Conservation (phyloP, 306 rosid species). For the Rosa chinensis region DNA sequence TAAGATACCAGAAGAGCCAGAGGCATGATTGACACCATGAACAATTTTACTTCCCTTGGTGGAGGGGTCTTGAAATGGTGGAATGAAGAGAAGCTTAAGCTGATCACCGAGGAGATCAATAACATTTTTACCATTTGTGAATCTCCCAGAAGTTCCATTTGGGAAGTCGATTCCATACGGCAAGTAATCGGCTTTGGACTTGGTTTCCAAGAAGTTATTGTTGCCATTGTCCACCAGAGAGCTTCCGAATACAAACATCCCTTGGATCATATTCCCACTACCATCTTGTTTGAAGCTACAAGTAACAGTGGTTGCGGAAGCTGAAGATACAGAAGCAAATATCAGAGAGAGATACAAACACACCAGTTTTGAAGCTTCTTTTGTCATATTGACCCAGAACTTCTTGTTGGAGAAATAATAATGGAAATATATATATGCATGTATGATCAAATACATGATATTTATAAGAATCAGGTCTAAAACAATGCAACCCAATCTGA, state of each 20-base stretch:
- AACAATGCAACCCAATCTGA: neutral
- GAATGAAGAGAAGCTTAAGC: conserved; percentile 16
- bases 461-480: neutral
- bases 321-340: neutral
- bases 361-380: neutral
- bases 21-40: conserved; percentile 50
- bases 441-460: neutral
- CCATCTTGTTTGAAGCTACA: neutral
- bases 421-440: neutral
- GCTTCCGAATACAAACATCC: conserved; percentile 57
- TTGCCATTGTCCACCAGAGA: conserved; percentile 58
- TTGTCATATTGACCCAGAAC: neutral
- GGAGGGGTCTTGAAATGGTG: conserved; percentile 28
- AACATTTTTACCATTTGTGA: conserved; percentile 51
- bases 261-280: conserved; percentile 9
- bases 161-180: conserved; percentile 52
- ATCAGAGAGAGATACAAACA: neutral
- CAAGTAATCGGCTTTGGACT: conserved; percentile 42
- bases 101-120: conserved; percentile 29
- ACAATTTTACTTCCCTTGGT: conserved; percentile 38
- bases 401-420: neutral
- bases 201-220: conserved; percentile 39
- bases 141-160: conserved; percentile 44
- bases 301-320: neutral
- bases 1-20: conserved; percentile 50